Base-by-base conservation (phyloP, 2,329 filamentous ascomycete species). In the Aureobasidium subglaciale region DNA sequence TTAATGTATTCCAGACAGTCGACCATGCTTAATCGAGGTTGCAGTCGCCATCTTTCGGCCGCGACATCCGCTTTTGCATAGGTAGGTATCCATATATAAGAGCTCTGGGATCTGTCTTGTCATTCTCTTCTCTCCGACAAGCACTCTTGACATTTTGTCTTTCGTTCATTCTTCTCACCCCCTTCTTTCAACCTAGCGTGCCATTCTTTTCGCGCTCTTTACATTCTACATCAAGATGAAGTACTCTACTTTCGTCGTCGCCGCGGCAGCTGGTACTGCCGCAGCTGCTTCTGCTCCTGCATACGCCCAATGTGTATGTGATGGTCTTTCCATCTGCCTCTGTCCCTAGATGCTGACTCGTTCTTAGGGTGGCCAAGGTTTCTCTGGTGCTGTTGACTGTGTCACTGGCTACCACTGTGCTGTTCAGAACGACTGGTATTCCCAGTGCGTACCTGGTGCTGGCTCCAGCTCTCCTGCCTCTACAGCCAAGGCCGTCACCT, bases 361-460 rank as follows among this genome's bases (percentile, higher is more conserved):
- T 13, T 13, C 22, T 55, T 37, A 66, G 58, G 66, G 66, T 46
- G 68, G 68, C 22, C 46, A 43, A 16, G 61, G 62, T 22, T 71
- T 59, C 59, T 63, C 59, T 13, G 68, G 67, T 29, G 42, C 59
- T 3, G 68, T 63, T 5, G 60, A 57, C 34, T 71, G 68, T 56
- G 61, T 64, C 15, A 61, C 64, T 6, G 68, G 67, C 18, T 68
- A 62, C 46, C 58, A 57, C 32, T 71, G 67, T 57, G 56, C 57
- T 16, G 53, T 22, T 18, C 35, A 42, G n/a, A 68, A 64, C 57
- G 43, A 59, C 1, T 69, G 64, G 45, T 71, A 68, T 50, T 64
- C 62, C 8, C 68, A 70, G 59, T 70, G 68, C 52, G 32, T 60
- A 29, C 53, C 60, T 25, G 59, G 60, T 24, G 27, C 42, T 24